A percentile compares a stretch with the other conserved stretches of the same genome.
Evolutionary conservation across 441 rosid genomes (phyloP).

Genomic region (Aquilaria agallochum): DNA sequence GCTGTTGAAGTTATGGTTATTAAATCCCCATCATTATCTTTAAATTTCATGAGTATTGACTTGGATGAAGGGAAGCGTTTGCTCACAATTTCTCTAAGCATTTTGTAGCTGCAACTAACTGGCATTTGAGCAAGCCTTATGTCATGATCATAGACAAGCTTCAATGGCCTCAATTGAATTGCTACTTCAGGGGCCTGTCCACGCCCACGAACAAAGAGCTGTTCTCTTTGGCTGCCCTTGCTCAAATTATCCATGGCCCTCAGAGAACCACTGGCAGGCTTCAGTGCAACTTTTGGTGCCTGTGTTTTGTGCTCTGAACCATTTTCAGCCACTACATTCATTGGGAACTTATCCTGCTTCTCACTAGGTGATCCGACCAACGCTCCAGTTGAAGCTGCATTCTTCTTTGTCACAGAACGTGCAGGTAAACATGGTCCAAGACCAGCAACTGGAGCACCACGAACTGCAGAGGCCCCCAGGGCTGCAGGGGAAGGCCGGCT

Average conservation of each 20-base stretch:
- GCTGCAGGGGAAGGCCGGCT: constrained; percentile 97
- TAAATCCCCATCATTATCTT: constrained; percentile 89
- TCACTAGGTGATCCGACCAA: constrained; percentile 28
- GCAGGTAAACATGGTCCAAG: constrained; percentile 90
- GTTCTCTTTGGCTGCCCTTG: constrained; percentile 28
- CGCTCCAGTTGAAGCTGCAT: constrained; percentile 29
- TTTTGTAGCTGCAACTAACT: constrained; percentile 69
- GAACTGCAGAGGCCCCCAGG: constrained; percentile 92
- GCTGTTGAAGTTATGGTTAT: constrained; percentile 74
- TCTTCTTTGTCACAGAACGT: constrained; percentile 64
- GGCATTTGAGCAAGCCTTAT: constrained; percentile 88
- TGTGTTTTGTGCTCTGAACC: constrained; percentile 46
- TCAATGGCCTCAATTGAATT: constrained; percentile 59
- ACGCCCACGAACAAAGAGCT: constrained; percentile 22
- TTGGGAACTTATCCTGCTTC: constrained; percentile 45
- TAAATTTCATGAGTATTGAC: constrained; percentile 77
- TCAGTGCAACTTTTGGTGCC: constrained; percentile 46
- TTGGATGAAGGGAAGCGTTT: constrained; percentile 78
- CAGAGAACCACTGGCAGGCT: constrained; percentile 47
- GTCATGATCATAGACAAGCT: constrained; percentile 90
- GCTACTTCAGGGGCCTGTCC: constrained; percentile 32
- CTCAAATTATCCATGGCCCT: constrained; percentile 29
- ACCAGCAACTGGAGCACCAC: constrained; percentile 84
- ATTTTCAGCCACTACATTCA: constrained; percentile 36
- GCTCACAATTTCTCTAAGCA: constrained; percentile 69